Evolutionary conservation across 2,329 filamentous ascomycete species (phyloP).

Genomic region (Didymella keratinophila): DNA sequence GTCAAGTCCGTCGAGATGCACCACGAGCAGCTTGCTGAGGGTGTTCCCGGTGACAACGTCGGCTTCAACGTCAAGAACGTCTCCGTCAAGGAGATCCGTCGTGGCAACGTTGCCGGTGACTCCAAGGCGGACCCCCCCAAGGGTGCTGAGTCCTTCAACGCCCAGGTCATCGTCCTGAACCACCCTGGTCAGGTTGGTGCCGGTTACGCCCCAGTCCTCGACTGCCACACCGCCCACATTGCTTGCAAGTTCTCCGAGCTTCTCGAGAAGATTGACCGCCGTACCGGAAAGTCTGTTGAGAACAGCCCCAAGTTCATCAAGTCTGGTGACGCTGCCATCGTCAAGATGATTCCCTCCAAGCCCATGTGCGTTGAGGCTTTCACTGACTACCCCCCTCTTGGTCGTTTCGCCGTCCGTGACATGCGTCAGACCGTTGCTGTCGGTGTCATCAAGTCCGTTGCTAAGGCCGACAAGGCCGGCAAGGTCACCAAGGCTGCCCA

Average conservation of each 20-base stretch:
- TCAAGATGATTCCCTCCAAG: constrained; percentile 99
- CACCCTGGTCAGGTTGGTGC: constrained; percentile 99
- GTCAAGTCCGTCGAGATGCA: constrained; percentile 99
- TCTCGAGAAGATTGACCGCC: constrained; percentile 99
- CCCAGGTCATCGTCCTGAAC: constrained; percentile 99
- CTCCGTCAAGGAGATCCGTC: constrained; percentile 99
- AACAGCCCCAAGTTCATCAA: constrained; percentile 98
- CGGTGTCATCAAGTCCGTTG: constrained; percentile 84
- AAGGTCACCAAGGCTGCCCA: constrained; percentile 61
- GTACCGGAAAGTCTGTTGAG: constrained; percentile 98
- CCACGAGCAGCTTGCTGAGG: constrained; percentile 97
- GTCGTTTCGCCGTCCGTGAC: constrained; percentile 99
- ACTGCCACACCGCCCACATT: constrained; percentile 99
- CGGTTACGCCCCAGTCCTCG: constrained; percentile 98
- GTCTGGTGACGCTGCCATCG: constrained; percentile 99
- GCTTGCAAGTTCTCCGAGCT: constrained; percentile 99
- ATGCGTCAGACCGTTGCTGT: constrained; percentile 85
- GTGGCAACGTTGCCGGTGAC: constrained; percentile 99
- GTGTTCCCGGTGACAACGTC: constrained; percentile 99
- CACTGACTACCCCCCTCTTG: constrained; percentile 99
- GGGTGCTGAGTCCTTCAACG: constrained; percentile 93
- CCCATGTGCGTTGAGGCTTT: constrained; percentile 99
- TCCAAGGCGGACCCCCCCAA: constrained; percentile 98
- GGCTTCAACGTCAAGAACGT: constrained; percentile 99
- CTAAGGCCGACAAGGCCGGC: constrained; percentile 58